A percentile compares a stretch with the other conserved stretches of the same genome.
These are phyloP conservation scores for Taphrina confusa DNA, from an alignment of 1,139 yeast species.

Conservation along the genomic window DNA sequence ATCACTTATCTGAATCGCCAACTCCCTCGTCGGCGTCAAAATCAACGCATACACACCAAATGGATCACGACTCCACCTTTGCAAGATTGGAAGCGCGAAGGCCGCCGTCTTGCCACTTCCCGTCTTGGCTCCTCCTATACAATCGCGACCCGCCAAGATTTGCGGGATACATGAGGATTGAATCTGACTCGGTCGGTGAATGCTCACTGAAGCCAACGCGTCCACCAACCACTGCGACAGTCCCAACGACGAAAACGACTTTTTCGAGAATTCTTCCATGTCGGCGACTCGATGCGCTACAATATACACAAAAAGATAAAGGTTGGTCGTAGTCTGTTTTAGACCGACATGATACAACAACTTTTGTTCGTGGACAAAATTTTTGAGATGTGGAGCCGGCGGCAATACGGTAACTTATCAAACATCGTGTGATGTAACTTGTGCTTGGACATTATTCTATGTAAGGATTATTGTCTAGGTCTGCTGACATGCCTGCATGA, in stretches of 20 bases:
- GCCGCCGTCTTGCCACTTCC: conserved; percentile 99
- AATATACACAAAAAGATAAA: background rate
- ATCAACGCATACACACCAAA: conserved; percentile 86
- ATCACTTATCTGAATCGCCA: conserved; percentile 95
- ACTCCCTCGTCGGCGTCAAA: conserved; percentile 90
- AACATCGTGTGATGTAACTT: no score
- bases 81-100: conserved; percentile 93
- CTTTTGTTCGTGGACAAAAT: background rate
- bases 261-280: conserved; percentile 21
- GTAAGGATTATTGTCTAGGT: no score
- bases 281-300: background rate
- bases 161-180: conserved; percentile 88
- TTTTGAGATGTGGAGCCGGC: conserved; percentile 13
- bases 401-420: no score
- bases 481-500: conserved; percentile 15
- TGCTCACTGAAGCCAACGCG: conserved; percentile 77
- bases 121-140: conserved; percentile 97
- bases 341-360: no score
- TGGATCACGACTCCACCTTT: conserved; percentile 94
- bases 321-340: no score
- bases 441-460: no score
- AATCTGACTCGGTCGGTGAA: conserved; percentile 78
- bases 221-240: conserved; percentile 85
- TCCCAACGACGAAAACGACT: conserved; percentile 64
- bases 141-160: conserved; percentile 77